These are phyloP conservation scores for Davidsoniella eucalypti DNA, from an alignment of 2,329 filamentous ascomycete genomes.

Conservation along the genomic window DNA sequence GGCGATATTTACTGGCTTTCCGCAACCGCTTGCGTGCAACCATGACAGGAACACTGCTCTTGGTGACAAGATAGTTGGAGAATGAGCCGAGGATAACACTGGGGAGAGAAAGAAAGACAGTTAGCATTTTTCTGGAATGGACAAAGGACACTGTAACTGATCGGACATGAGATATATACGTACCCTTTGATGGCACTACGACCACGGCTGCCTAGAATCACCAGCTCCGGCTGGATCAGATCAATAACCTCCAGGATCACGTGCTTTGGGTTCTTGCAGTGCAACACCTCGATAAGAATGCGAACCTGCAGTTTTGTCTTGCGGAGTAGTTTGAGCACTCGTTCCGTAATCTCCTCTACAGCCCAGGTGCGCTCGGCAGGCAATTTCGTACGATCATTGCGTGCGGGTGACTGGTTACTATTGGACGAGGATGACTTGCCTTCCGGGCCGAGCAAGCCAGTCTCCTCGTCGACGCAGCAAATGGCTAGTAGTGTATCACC, in stretches of 20 bases:
- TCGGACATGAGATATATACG: constrained; percentile 21
- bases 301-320: constrained; percentile 88
- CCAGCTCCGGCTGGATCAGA: constrained; percentile 73
- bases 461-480: constrained; percentile 85
- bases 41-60: constrained; percentile 95
- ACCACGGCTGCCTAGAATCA: constrained; percentile 82
- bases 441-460: constrained; percentile 29
- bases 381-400: constrained; percentile 35
- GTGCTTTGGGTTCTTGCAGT: constrained; percentile 95
- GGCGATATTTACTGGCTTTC: constrained; percentile 72
- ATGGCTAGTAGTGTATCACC: constrained; percentile 88
- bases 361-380: constrained; percentile 70
- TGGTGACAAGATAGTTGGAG: constrained; percentile 92
- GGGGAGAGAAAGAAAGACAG: constrained; percentile 12
- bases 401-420: constrained; percentile 12
- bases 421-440: constrained; percentile 10
- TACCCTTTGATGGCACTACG: constrained; percentile 87
- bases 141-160: not conserved
- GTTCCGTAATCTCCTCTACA: constrained; percentile 68
- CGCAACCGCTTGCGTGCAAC: constrained; percentile 79
- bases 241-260: constrained; percentile 97
- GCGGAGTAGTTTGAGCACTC: constrained; percentile 68
- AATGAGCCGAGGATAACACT: constrained; percentile 92
- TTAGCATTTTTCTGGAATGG: constrained; percentile 18
- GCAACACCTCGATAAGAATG: constrained; percentile 87